Evolutionary conservation across 2,329 filamentous ascomycete genomes (phyloP), one percentile per base, ranked within the genome.

Genomic region (Leptodontidium sp.): DNA sequence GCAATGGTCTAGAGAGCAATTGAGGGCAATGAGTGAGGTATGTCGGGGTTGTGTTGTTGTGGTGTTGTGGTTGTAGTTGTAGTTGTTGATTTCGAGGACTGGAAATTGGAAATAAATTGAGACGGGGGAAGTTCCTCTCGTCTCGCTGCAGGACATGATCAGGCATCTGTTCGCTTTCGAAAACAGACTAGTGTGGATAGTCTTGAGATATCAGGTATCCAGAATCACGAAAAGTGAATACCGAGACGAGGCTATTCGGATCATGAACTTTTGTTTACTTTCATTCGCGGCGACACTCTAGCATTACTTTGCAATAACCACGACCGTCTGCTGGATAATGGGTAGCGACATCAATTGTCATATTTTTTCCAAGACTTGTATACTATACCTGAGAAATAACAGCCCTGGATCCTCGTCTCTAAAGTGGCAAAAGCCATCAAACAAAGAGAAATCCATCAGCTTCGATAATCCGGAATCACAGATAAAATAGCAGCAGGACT

Each of bases 261-360:
- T 40, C n/a, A 35, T 32, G 35, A 38, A 24, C 8, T n/a, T 58
- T 58, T 58, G 35, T 58, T 58, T 58, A 43, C 55, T 21, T 43
- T 4, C 9, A 26, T 2, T 12, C 11, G 4, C 24, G 50, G 55
- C 8, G 26, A n/a, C 17, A 43, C n/a, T 15, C 17, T 8, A 11
- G n/a, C 55, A 7, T 15, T 57, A 11, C 53, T 15, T 40, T 21
- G n/a, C 47, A 50, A 9, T n/a, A 40, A 40, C 7, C 38, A 9
- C 11, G 9, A 6, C 38, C 8, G 38, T 6, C 38, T 11, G 8
- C 38, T 11, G 38, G 38, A 40, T 40, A 12, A 40, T 40, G 8
- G 7, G 8, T 32, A 6, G 2, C 38, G 9, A 11, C 38, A 40
- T 12, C 38, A 9, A 40, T 21, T 21, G 21, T 21, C 21, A 21